phyloP scores from a whole-genome alignment of 1,284 basidiomycete genomes.

The Ustanciosporium gigantosporum region DNA sequence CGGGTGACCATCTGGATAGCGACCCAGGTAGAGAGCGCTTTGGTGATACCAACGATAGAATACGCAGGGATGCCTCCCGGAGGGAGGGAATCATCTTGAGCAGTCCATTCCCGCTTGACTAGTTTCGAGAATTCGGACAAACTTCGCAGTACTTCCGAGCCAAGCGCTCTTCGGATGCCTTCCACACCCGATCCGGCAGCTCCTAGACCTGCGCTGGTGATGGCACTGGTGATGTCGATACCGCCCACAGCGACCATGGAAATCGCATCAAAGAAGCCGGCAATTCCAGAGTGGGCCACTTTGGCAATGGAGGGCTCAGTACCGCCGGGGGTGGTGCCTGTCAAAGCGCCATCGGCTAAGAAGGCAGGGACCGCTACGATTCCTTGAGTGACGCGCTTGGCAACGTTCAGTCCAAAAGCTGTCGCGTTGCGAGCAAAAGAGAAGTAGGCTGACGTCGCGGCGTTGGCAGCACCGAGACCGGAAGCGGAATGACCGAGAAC shows the following conservation, averaged over 20 bases:
- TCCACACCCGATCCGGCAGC: slow-evolving; percentile 47
- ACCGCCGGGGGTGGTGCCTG: slow-evolving; percentile 29
- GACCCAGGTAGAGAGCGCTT: slow-evolving; percentile 51
- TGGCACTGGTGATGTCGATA: slow-evolving; percentile 48
- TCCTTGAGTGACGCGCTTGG: slow-evolving; percentile 49
- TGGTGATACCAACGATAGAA: slow-evolving; percentile 41
- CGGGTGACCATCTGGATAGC: slow-evolving; percentile 51
- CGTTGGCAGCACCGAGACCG: slow-evolving; percentile 36
- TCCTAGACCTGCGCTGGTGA: slow-evolving; percentile 46
- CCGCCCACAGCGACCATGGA: slow-evolving; percentile 46
- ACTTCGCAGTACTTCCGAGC: slow-evolving; percentile 44
- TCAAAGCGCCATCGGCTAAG: slow-evolving; percentile 41
- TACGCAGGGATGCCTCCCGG: slow-evolving; percentile 54
- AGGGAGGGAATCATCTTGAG: slow-evolving; percentile 39
- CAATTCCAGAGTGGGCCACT: slow-evolving; percentile 43
- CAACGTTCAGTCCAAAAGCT: slow-evolving; percentile 40
- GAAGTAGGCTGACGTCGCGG: slow-evolving; percentile 49
- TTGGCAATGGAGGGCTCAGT: slow-evolving; percentile 16
- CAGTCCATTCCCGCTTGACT: slow-evolving; percentile 52
- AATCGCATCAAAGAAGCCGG: slow-evolving; percentile 48
- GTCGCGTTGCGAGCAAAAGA: slow-evolving; percentile 41
- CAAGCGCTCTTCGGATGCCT: slow-evolving; percentile 37
- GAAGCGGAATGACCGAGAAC: slow-evolving; percentile 36
- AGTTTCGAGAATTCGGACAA: slow-evolving; percentile 42
- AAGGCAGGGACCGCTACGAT: slow-evolving; percentile 43